phyloP scores from a whole-genome alignment of 768 basidiomycete species.

The Favolaschia claudopus region DNA sequence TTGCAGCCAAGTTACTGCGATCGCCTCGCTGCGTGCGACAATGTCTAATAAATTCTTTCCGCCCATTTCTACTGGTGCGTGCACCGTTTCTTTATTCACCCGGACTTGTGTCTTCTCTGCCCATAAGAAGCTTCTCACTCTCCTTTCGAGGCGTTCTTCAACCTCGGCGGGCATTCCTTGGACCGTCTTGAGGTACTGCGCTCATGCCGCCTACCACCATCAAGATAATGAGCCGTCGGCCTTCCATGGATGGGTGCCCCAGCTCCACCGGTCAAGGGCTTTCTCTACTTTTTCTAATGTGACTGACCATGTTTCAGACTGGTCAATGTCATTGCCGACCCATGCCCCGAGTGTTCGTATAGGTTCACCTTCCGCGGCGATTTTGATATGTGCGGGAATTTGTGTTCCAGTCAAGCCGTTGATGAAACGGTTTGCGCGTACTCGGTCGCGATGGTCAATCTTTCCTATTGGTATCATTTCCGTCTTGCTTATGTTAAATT shows the following conservation, averaged over 20 bases:
- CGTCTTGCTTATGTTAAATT: conserved; percentile 31
- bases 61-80: too few relatives aligned
- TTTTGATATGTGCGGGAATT: too few relatives aligned
- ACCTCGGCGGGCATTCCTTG: conserved; percentile 30
- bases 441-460: neutral
- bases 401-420: neutral
- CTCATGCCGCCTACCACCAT: conserved; percentile 24
- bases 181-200: conserved; percentile 25
- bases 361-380: neutral
- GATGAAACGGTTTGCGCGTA: neutral
- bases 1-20: too few relatives aligned
- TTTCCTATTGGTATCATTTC: conserved; percentile 33
- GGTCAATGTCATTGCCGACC: neutral
- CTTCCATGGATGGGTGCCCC: conserved; percentile 15
- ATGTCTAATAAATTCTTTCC: too few relatives aligned
- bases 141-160: neutral
- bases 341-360: too few relatives aligned
- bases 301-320: neutral
- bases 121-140: too few relatives aligned
- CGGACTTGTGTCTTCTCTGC: too few relatives aligned
- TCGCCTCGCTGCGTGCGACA: too few relatives aligned
- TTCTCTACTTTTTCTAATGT: conserved; percentile 2
- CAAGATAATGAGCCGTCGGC: neutral
- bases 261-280: neutral
- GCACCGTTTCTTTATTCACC: too few relatives aligned